A percentile compares a stretch with the other conserved stretches of the same genome.
Evolutionary conservation across 495 filamentous ascomycete species (phyloP).

Genomic region (Cudoniella acicularis): DNA sequence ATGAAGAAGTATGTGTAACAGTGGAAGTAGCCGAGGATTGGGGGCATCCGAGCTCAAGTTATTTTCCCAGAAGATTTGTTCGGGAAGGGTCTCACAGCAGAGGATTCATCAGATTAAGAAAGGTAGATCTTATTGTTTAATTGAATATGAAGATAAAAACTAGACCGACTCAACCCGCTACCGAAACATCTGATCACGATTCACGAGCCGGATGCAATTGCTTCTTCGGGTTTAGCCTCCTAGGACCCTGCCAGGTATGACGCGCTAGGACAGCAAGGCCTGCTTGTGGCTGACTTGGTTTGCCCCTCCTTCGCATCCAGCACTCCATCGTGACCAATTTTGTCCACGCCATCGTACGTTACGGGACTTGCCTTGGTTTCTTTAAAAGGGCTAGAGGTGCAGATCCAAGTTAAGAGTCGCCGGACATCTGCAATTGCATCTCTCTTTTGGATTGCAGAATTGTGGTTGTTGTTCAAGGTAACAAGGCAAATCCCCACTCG

Average conservation of each 20-base stretch:
- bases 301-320: neutral
- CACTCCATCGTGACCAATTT: neutral
- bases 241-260: neutral
- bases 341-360: neutral
- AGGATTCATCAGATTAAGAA: too few relatives aligned
- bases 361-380: neutral
- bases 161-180: too few relatives aligned
- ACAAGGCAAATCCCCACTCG: neutral
- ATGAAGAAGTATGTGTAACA: conserved; percentile 1
- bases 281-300: neutral
- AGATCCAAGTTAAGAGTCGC: neutral
- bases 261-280: neutral
- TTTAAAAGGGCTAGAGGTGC: neutral
- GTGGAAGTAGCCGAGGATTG: neutral
- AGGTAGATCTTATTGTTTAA: too few relatives aligned
- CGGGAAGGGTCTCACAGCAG: too few relatives aligned
- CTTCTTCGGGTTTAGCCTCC: neutral
- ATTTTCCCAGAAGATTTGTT: too few relatives aligned
- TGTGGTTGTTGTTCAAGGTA: neutral
- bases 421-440: neutral
- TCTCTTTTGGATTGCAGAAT: neutral
- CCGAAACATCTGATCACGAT: neutral
- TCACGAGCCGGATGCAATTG: neutral
- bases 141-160: too few relatives aligned
- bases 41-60: too few relatives aligned